Conservation (phyloP, 2,329 filamentous ascomycete genomes). For the Aspergillus brasiliensis region DNA sequence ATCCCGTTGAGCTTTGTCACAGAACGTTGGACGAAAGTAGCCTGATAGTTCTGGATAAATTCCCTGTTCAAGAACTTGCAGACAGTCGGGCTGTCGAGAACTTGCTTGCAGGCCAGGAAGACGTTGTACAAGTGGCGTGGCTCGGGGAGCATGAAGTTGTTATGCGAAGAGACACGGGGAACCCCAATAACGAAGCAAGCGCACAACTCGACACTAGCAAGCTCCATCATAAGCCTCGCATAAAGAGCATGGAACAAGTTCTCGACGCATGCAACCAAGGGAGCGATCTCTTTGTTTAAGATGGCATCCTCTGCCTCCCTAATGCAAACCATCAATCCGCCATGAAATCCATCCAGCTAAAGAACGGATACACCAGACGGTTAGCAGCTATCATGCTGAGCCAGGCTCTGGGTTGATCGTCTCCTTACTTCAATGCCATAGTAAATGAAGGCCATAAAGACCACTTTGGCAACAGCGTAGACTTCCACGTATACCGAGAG, state of each 20-base stretch:
- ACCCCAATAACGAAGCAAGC: slow-evolving; percentile 30
- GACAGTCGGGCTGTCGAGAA: slow-evolving; percentile 32
- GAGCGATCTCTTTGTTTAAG: slow-evolving; percentile 26
- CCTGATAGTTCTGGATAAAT: slow-evolving; percentile 33
- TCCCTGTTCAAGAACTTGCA: slow-evolving; percentile 30
- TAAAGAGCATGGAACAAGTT: slow-evolving; percentile 42
- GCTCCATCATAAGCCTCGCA: slow-evolving; percentile 40
- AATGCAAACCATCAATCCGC: slow-evolving; percentile 35
- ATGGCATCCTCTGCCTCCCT: slow-evolving; percentile 33
- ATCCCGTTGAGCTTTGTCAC: slow-evolving; percentile 18
- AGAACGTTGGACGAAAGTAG: slow-evolving; percentile 29
- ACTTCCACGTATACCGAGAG: slow-evolving; percentile 35
- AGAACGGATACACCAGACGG: not conserved
- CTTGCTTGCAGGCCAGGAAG: slow-evolving; percentile 34
- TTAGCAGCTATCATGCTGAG: not conserved
- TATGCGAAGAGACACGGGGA: slow-evolving; percentile 20
- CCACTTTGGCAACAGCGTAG: slow-evolving; percentile 40
- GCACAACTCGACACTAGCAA: slow-evolving; percentile 39
- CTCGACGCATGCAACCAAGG: slow-evolving; percentile 38
- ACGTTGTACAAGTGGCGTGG: slow-evolving; percentile 38
- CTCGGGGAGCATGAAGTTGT: slow-evolving; percentile 33
- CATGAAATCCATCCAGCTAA: slow-evolving; percentile 35
- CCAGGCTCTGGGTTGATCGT: not conserved
- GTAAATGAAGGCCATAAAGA: slow-evolving; percentile 33
- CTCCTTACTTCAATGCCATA: slow-evolving; percentile 39